Base-by-base conservation (phyloP, 805 yeast species). In the Limtongia smithiae region DNA sequence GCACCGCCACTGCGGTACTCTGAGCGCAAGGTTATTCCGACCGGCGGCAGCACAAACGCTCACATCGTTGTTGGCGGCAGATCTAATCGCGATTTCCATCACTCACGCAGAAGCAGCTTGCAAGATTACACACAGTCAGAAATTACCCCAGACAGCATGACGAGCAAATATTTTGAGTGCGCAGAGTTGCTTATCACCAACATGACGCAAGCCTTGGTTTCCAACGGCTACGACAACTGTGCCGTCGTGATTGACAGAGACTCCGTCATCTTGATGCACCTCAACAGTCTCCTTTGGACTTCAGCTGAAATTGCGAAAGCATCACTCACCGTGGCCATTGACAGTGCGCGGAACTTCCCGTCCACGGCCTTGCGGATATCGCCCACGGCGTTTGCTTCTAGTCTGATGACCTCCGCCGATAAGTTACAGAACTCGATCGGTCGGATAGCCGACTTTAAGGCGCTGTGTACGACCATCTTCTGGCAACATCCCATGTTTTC, bases 21-120 rank as follows among this genome's bases (percentile, higher is more conserved):
- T 4, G 37, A 21, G 27, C 46, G 51, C 15, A 41, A 32, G 14
- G 37, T 48, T 9, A 20, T 43, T 6, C 32, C 48, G 12, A 33
- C 42, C n/a, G 50, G 42, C 9, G 48, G 41, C 11, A 35, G 41
- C 37, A 40, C 44, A 15, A 39, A 30, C 21, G 48, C 41, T 15
- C 37, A 33, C 21, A 47, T 37, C 7, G 42, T 49, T 18, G 39
- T 49, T 9, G 53, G 53, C 4, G 49, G 53, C 11, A 45, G 53
- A 8, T 45, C 53, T 12, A 48, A 48, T 27, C 34, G 52, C 8
- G 53, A 49, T 21, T 31, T 44, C 31, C 46, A 42, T n/a, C n/a
- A n/a, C n/a, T n/a, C n/a, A n/a, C n/a, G n/a, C n/a, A n/a, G n/a
- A n/a, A n/a, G n/a, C n/a, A n/a, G n/a, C n/a, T n/a, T n/a, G n/a